Conservation (phyloP, 192 early-diverging fungal species). For the Funneliformis mosseae region DNA sequence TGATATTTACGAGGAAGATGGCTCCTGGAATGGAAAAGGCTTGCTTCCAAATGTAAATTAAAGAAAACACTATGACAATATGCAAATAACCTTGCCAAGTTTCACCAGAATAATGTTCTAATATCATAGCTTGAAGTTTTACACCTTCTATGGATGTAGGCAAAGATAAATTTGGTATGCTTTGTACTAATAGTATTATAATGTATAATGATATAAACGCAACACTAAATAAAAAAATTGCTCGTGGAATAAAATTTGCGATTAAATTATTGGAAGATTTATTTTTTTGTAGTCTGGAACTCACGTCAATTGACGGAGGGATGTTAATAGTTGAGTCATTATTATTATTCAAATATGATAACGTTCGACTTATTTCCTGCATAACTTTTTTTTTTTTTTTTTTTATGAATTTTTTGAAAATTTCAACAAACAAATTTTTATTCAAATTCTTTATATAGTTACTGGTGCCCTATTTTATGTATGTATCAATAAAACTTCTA, state of each 20-base stretch:
- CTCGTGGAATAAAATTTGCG: conserved; percentile 40
- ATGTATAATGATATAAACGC: conserved; percentile 38
- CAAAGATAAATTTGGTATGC: conserved; percentile 44
- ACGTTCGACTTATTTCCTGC: not conserved
- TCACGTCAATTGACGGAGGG: not conserved
- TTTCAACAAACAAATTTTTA: too few relatives aligned
- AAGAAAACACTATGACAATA: conserved; percentile 48
- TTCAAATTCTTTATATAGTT: too few relatives aligned
- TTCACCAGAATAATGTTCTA: conserved; percentile 45
- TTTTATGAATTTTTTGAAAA: not conserved
- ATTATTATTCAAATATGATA: not conserved
- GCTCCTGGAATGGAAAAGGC: conserved; percentile 59
- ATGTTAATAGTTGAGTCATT: not conserved
- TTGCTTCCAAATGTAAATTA: conserved; percentile 60
- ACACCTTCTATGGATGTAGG: conserved; percentile 54
- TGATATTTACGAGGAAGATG: conserved; percentile 46
- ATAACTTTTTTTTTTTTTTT: not conserved
- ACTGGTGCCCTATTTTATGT: too few relatives aligned
- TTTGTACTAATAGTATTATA: conserved; percentile 36
- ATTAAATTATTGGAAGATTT: not conserved
- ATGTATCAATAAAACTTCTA: too few relatives aligned
- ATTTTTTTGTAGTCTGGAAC: not conserved
- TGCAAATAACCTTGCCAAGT: conserved; percentile 47
- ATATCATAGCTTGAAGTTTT: conserved; percentile 45
- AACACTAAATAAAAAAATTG: conserved; percentile 36